Base-by-base conservation (phyloP, 2,329 filamentous ascomycete species). In the Xenosphaeropsis pyriputrescens region DNA sequence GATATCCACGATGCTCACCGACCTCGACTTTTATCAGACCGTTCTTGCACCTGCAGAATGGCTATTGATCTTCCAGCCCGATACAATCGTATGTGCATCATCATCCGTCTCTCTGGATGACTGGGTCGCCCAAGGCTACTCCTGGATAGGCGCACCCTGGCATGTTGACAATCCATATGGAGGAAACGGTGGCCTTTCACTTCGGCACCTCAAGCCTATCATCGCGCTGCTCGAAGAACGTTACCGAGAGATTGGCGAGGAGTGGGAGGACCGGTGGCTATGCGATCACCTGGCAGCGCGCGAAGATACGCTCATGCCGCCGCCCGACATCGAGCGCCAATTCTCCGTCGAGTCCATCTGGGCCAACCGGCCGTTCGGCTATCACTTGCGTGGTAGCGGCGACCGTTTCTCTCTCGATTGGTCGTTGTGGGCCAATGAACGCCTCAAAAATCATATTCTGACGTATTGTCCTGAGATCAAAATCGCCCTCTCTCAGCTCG, bases 391-490 rank as follows among this genome's bases (percentile, higher is more conserved):
- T n/a, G 60, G 60, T 14, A 61, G 61, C 38, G 67, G 67, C 33
- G 48, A 47, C 13, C 57, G 49, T 38, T 26, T 26, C 22, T 26
- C 22, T 3, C 50, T 70, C 14, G 60, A 64, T 41, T 43, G 45
- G 11, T 51, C 50, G 6, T 58, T 70, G 34, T 70, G 65, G 65
- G 62, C 61, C 22, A 57, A 53, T 6, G 59, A 59, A 0, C 52
- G 57, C 39, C 40, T 56, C 42, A 57, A 67, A 19, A 55, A 56
- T 39, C 59, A 66, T 41, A 62, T 70, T 29, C 69, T 62, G 59
- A 57, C 63, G 18, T 71, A 71, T 50, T 71, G 67, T 41, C 68
- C 68, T 5, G 68, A 72, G 49, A 57, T 71, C 30, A 70, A 70
- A 56, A 65, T 70, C 57, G 66, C 63, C 16, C 49, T 71, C 32